A percentile compares a stretch with the other conserved stretches of the same genome.
Conservation (phyloP, 2,329 filamentous ascomycete species). For the Colletotrichum phormii region DNA sequence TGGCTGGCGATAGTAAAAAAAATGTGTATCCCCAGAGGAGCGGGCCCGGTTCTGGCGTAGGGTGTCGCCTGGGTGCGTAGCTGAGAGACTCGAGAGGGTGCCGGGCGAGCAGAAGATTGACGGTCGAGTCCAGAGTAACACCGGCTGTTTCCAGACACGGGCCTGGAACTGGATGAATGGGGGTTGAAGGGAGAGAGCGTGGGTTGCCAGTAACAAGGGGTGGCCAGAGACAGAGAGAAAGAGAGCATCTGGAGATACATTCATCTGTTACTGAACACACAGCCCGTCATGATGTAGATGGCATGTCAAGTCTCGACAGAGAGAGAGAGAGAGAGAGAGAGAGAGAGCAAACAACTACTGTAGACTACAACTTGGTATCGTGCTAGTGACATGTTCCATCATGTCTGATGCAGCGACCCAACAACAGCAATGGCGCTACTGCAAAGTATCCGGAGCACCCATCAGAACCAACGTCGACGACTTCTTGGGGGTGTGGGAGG, state of each 20-base stretch:
- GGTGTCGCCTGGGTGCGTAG: too few relatives aligned
- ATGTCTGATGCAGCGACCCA: not conserved
- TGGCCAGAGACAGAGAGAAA: not conserved
- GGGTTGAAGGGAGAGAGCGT: not conserved
- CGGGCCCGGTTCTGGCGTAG: conserved; percentile 16
- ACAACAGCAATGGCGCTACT: not conserved
- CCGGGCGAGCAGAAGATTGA: not conserved
- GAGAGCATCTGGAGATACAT: not conserved
- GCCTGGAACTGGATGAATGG: too few relatives aligned
- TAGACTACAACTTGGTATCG: not conserved
- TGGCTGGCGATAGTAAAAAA: conserved; percentile 32
- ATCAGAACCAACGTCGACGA: not conserved
- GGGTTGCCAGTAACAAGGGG: not conserved
- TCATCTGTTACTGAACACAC: not conserved
- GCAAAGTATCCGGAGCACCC: not conserved
- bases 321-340: too few relatives aligned
- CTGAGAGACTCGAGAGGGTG: not conserved
- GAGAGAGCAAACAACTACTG: not conserved
- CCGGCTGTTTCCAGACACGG: not conserved
- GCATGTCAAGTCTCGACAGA: not conserved
- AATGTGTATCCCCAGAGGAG: conserved; percentile 8
- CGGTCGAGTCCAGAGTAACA: not conserved
- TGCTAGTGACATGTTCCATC: not conserved
- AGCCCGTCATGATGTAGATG: not conserved
- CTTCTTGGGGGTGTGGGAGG: too few relatives aligned